Conservation (phyloP, 306 rosid species). For the Quercus parvula region DNA sequence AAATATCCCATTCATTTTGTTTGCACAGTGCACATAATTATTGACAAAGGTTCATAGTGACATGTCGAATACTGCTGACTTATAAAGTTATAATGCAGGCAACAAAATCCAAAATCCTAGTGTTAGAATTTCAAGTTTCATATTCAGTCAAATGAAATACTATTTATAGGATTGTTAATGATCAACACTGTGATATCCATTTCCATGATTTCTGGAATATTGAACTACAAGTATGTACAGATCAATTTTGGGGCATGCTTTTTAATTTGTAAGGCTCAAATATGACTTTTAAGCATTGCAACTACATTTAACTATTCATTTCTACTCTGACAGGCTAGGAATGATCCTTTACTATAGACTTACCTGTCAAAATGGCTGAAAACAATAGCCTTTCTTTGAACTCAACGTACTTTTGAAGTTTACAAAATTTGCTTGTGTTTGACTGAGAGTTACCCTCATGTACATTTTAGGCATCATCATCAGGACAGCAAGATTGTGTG, state of each 20-base stretch:
- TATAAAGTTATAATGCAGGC: background rate
- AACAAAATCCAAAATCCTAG: background rate
- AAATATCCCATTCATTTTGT: background rate
- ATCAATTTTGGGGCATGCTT: background rate
- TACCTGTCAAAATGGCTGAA: background rate
- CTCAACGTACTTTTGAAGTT: background rate
- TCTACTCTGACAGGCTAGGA: background rate
- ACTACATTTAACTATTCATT: background rate
- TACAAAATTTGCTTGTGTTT: background rate
- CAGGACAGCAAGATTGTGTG: constrained; percentile 49
- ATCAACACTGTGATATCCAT: background rate
- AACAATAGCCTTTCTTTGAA: background rate
- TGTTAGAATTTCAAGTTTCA: background rate
- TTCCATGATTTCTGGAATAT: background rate
- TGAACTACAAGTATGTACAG: background rate
- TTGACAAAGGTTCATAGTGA: background rate
- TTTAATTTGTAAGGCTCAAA: background rate
- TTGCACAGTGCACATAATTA: background rate
- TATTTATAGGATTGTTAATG: background rate
- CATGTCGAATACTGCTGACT: background rate
- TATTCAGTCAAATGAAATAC: too few relatives aligned
- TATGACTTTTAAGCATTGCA: background rate
- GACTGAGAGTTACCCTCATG: constrained; percentile 22
- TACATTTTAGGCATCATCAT: constrained; percentile 56
- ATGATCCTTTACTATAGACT: background rate